Conservation (phyloP, 306 rosid genomes). For the Senna tora region DNA sequence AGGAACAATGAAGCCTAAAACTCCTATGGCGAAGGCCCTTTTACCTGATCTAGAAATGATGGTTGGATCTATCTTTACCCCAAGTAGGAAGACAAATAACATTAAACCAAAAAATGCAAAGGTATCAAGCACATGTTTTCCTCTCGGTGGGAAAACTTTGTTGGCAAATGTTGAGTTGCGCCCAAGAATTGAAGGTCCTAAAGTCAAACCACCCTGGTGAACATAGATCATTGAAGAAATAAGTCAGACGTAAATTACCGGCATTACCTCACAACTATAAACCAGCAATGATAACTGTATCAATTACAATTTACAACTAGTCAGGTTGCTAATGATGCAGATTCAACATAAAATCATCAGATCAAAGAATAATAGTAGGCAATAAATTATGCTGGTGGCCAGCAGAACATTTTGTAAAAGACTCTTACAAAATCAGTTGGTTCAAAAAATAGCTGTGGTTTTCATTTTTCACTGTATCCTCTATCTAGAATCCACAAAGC, state of each 20-base stretch:
- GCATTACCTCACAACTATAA: neutral
- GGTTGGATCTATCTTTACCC: conserved; percentile 63
- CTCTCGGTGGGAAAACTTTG: conserved; percentile 56
- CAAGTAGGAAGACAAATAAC: conserved; percentile 52
- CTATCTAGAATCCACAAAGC: neutral
- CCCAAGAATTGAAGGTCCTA: conserved; percentile 76
- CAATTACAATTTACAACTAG: neutral
- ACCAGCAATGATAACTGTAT: neutral
- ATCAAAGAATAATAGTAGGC: neutral
- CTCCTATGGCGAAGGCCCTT: conserved; percentile 48
- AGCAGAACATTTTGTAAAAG: neutral
- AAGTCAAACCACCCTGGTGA: conserved; percentile 61
- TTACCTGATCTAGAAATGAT: conserved; percentile 44
- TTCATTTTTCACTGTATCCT: neutral
- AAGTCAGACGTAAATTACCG: conserved; percentile 13
- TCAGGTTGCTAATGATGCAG: neutral
- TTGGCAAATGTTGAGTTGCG: conserved; percentile 39
- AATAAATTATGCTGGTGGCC: neutral
- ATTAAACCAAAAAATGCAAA: conserved; percentile 57
- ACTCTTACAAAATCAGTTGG: neutral
- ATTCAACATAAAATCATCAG: neutral
- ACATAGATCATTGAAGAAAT: conserved; percentile 34
- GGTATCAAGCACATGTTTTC: conserved; percentile 53
- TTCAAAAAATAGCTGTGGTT: neutral
- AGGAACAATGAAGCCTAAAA: conserved; percentile 51